phyloP scores from a whole-genome alignment of 805 yeast genomes.

The Wickerhamiella australiensis region DNA sequence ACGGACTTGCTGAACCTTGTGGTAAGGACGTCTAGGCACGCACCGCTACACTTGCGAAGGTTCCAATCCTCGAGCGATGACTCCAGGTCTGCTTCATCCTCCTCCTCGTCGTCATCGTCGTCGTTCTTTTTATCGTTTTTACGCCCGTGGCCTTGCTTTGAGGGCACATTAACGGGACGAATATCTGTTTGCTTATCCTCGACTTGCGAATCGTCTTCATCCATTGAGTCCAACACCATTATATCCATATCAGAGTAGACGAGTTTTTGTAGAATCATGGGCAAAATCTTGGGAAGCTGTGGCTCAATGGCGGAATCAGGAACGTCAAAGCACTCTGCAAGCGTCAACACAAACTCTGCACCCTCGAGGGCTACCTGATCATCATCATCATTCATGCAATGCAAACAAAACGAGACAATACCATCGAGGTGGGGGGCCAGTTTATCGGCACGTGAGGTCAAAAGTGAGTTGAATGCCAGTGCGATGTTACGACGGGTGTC shows the following conservation, averaged over 20 bases:
- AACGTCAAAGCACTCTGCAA: conserved; percentile 49
- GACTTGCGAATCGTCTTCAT: conserved; percentile 61
- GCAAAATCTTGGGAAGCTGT: conserved; percentile 53
- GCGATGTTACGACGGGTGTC: conserved; percentile 65
- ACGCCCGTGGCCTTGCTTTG: conserved; percentile 35
- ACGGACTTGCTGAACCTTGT: conserved; percentile 55
- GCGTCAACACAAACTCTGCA: conserved; percentile 74
- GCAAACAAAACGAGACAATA: conserved; percentile 73
- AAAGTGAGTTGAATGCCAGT: conserved; percentile 53
- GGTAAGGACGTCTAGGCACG: conserved; percentile 76
- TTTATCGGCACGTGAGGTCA: conserved; percentile 72
- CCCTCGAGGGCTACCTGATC: conserved; percentile 82
- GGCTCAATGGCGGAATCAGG: conserved; percentile 42
- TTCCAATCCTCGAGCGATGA: conserved; percentile 73
- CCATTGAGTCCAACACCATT: conserved; percentile 48
- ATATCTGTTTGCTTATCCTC: conserved; percentile 85
- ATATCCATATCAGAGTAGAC: conserved; percentile 78
- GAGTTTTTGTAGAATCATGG: conserved; percentile 68
- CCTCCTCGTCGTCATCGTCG: conserved; percentile 47
- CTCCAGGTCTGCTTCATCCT: conserved; percentile 61
- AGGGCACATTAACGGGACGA: conserved; percentile 64
- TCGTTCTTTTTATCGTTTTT: conserved; percentile 16
- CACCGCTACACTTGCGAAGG: conserved; percentile 85
- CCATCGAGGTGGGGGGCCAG: conserved; percentile 71
- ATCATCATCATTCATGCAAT: conserved; percentile 53